phyloP scores from a whole-genome alignment of 345 rosid species.

The Aquilaria malaccensis region DNA sequence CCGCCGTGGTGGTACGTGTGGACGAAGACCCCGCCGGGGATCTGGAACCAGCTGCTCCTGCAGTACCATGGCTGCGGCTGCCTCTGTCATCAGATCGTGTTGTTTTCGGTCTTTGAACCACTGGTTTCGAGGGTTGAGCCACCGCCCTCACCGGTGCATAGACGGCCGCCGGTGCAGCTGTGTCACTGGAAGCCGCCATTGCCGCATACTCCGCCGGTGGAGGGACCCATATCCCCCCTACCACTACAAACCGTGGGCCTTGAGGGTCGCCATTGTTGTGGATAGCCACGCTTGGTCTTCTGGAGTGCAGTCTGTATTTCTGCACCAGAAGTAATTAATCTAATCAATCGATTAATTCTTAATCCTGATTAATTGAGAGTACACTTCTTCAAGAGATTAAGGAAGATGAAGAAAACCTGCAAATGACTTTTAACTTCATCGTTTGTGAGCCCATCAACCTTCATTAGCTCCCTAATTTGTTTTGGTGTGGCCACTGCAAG shows the following conservation, averaged over 20 bases:
- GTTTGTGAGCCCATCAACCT: constrained; percentile 88
- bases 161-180: constrained; percentile 37
- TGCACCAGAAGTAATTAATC: constrained; percentile 20
- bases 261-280: constrained; percentile 38
- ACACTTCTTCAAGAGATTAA: neutral
- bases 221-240: constrained; percentile 88
- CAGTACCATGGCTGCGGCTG: constrained; percentile 30
- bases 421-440: constrained; percentile 99
- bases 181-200: constrained; percentile 22
- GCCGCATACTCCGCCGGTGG: constrained; percentile 50
- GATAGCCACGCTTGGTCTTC: constrained; percentile 54
- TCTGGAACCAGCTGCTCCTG: constrained; percentile 20
- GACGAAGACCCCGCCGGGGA: constrained; percentile 73
- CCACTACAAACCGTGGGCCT: constrained; percentile 79
- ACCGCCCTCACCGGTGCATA: constrained; percentile 10
- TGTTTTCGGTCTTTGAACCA: constrained; percentile 9
- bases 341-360: neutral
- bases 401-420: constrained; percentile 42
- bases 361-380: neutral
- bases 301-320: constrained; percentile 89
- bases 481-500: constrained; percentile 83
- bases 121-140: constrained; percentile 8
- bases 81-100: constrained; percentile 37
- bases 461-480: constrained; percentile 93
- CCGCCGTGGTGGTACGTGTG: constrained; percentile 43